These are phyloP conservation scores for Talaromyces trachyspermus DNA, from an alignment of 495 filamentous ascomycete species.

Conservation along the genomic window DNA sequence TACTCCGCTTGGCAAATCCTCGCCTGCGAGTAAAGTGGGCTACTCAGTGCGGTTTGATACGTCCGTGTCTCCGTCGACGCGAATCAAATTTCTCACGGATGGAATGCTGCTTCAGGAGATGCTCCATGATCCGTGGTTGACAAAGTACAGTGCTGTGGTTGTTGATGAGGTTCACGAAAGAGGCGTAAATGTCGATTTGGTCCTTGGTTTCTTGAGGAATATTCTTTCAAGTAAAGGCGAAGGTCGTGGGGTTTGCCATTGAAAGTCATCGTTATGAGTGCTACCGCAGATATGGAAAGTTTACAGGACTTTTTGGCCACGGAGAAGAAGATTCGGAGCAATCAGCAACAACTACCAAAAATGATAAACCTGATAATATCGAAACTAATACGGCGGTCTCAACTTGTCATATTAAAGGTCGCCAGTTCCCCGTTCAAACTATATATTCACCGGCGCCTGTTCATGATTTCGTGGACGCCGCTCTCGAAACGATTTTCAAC, in stretches of 20 bases:
- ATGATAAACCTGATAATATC: not conserved
- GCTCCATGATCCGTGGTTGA: conserved; percentile 73
- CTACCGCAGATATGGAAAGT: conserved; percentile 79
- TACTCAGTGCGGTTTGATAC: conserved; percentile 92
- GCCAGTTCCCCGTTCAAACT: conserved; percentile 79
- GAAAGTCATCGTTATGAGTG: conserved; percentile 94
- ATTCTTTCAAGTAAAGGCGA: conserved; percentile 49
- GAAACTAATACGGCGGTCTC: conserved; percentile 19
- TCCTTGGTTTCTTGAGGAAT: conserved; percentile 79
- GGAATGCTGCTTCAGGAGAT: conserved; percentile 96
- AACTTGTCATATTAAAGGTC: conserved; percentile 72
- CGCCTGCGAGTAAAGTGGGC: conserved; percentile 69
- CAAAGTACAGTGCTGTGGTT: conserved; percentile 78
- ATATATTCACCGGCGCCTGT: conserved; percentile 71
- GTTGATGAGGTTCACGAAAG: conserved; percentile 98
- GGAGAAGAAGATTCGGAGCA: conserved; percentile 17
- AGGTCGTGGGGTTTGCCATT: conserved; percentile 64
- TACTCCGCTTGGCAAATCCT: conserved; percentile 60
- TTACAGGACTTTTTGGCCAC: conserved; percentile 64
- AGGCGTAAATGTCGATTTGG: conserved; percentile 89
- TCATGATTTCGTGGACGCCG: conserved; percentile 72
- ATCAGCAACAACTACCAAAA: conserved; percentile 6
- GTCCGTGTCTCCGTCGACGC: conserved; percentile 63
- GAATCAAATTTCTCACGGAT: conserved; percentile 91
- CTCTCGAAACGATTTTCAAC: conserved; percentile 78